phyloP scores from a whole-genome alignment of 73 alveolate species.

The Tetrahymena borealis region DNA sequence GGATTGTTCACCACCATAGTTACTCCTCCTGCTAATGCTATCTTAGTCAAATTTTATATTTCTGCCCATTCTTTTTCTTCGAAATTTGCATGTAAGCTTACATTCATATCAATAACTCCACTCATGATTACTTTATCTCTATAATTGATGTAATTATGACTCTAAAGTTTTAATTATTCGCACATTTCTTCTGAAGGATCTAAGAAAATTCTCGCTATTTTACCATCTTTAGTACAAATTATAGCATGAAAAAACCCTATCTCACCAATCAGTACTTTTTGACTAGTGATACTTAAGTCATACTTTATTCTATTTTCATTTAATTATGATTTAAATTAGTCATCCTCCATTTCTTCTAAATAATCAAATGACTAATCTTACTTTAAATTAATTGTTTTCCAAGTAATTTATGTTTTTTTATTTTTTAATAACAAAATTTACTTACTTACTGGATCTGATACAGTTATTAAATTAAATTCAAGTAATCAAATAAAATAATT shows the following conservation, averaged over 20 bases:
- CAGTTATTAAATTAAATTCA: no score
- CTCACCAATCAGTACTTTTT: background rate
- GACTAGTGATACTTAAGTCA: background rate
- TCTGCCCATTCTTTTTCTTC: background rate
- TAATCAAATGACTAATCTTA: background rate
- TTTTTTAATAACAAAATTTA: no score
- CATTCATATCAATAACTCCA: background rate
- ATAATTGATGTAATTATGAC: background rate
- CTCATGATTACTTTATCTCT: background rate
- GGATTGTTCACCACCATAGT: background rate
- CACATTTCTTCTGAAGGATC: background rate
- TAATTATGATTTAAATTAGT: background rate
- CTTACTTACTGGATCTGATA: no score
- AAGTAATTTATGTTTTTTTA: no score
- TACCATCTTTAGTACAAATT: background rate
- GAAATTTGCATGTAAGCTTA: background rate
- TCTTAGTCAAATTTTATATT: background rate
- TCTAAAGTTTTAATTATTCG: background rate
- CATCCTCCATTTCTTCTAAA: background rate
- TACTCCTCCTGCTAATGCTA: background rate
- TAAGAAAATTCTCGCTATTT: background rate
- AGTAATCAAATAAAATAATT: no score
- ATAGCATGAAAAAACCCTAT: background rate
- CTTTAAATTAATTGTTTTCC: background rate
- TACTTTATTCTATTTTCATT: background rate